phyloP scores from a whole-genome alignment of 2,329 filamentous ascomycete genomes.

The Reticulascus tulasneorum region DNA sequence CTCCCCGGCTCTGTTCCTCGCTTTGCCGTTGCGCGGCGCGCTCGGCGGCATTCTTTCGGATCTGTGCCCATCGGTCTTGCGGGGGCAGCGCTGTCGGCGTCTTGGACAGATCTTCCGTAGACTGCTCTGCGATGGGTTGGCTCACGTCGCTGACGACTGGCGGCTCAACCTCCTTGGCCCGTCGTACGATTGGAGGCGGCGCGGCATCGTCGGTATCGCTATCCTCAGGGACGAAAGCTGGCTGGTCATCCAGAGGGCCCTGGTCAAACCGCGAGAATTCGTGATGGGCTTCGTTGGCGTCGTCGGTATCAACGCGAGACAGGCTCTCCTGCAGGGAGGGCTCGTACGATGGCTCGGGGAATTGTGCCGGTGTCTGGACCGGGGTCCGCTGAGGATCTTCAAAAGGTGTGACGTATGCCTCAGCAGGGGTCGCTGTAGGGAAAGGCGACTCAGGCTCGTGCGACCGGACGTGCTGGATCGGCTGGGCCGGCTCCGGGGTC shows the following conservation, averaged over 20 bases:
- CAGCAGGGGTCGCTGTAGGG: slow-evolving; percentile 13
- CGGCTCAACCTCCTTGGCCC: slow-evolving; percentile 22
- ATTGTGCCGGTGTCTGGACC: slow-evolving; percentile 11
- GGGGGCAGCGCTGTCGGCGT: slow-evolving; percentile 32
- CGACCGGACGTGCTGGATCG: slow-evolving; percentile 6
- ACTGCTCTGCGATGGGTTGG: slow-evolving; percentile 26
- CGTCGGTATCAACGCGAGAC: slow-evolving; percentile 57
- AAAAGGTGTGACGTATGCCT: slow-evolving; percentile 11
- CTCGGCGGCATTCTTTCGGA: slow-evolving; percentile 89
- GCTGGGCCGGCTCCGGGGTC: slow-evolving; percentile 15
- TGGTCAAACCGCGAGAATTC: slow-evolving; percentile 75
- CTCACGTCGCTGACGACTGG: slow-evolving; percentile 19
- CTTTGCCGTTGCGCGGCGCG: slow-evolving; percentile 63
- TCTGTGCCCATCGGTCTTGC: slow-evolving; percentile 90
- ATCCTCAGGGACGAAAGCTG: slow-evolving; percentile 70
- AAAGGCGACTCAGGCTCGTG: slow-evolving; percentile 12
- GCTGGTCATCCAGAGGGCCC: slow-evolving; percentile 81
- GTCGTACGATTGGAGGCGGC: slow-evolving; percentile 49
- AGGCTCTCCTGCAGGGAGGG: slow-evolving; percentile 42
- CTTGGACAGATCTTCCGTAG: slow-evolving; percentile 20
- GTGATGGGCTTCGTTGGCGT: slow-evolving; percentile 54
- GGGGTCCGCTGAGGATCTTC: slow-evolving; percentile 12
- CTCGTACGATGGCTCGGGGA: slow-evolving; percentile 35
- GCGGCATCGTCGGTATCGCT: slow-evolving; percentile 45
- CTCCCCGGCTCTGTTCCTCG: slow-evolving; percentile 60